Evolutionary conservation across 257 asterid genomes (phyloP).

Genomic region (Apocynum venetum): DNA sequence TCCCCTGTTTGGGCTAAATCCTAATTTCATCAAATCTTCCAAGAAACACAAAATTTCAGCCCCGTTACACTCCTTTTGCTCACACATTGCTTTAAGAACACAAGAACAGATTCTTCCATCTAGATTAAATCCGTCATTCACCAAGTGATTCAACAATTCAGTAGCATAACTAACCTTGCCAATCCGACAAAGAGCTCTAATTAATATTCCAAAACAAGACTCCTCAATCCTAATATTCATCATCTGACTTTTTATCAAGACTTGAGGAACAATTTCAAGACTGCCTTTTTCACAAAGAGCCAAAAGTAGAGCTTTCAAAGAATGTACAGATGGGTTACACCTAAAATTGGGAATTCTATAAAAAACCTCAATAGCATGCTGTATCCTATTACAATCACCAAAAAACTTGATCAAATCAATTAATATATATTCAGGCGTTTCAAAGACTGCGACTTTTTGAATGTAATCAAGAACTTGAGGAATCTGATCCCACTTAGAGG

Average conservation of each 20-base stretch:
- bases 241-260: conserved; percentile 38
- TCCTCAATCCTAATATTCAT: conserved; percentile 58
- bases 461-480: conserved; percentile 45
- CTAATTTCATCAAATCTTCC: conserved; percentile 40
- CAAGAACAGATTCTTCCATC: conserved; percentile 50
- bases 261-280: conserved; percentile 40
- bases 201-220: conserved; percentile 50
- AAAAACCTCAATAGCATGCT: conserved; percentile 56
- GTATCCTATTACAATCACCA: conserved; percentile 39
- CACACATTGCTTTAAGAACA: conserved; percentile 47
- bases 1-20: conserved; percentile 39
- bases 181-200: conserved; percentile 55
- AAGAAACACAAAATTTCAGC: conserved; percentile 39
- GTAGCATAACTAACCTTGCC: conserved; percentile 42
- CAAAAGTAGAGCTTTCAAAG: conserved; percentile 49
- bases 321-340: conserved; percentile 47
- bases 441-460: conserved; percentile 41
- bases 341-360: conserved; percentile 49
- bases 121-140: conserved; percentile 41
- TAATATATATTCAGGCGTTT: conserved; percentile 51
- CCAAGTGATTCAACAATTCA: conserved; percentile 47
- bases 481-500: conserved; percentile 39
- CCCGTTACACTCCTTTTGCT: conserved; percentile 18
- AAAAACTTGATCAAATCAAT: conserved; percentile 56
- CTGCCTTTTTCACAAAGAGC: conserved; percentile 47